phyloP scores from a whole-genome alignment of 352 stramenopile genomes.

The Thalassiosira hispida region DNA sequence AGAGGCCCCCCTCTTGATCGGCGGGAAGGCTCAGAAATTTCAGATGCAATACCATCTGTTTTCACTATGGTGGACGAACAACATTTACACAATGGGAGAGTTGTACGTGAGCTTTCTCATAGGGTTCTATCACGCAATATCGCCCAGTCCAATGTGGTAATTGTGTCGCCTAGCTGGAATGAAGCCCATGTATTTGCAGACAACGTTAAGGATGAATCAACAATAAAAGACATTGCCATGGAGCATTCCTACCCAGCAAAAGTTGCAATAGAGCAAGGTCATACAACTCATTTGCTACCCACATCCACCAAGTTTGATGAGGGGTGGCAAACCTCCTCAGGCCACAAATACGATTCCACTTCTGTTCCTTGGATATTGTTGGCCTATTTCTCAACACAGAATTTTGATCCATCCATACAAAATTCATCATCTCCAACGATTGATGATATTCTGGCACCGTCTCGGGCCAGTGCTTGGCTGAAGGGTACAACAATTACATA shows the following conservation, averaged over 20 bases:
- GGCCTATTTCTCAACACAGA: conserved; percentile 39
- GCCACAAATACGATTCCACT: conserved; percentile 10
- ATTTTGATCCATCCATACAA: conserved; percentile 2
- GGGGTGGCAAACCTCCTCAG: conserved; percentile 39
- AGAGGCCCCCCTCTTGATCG: no score
- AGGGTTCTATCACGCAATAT: conserved; percentile 56
- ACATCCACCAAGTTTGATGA: conserved; percentile 35
- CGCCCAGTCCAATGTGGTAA: conserved; percentile 55
- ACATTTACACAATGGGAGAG: conserved; percentile 30
- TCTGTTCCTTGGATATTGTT: conserved; percentile 47
- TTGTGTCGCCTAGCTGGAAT: conserved; percentile 39
- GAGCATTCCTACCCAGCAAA: conserved; percentile 13
- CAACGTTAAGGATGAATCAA: background rate
- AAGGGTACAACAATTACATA: conserved; percentile 62
- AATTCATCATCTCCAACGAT: conserved; percentile 13
- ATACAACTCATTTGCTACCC: conserved; percentile 26
- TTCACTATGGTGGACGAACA: conserved; percentile 21
- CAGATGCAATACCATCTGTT: background rate
- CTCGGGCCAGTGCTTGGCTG: conserved; percentile 12
- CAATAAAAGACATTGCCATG: conserved; percentile 11
- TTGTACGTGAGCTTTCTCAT: conserved; percentile 54
- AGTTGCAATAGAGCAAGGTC: conserved; percentile 31
- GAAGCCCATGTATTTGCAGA: conserved; percentile 7
- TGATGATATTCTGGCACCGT: conserved; percentile 25
- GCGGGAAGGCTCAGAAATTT: no score